These are phyloP conservation scores for Tuber umbilicatum DNA, from an alignment of 495 filamentous ascomycete genomes.

Conservation along the genomic window DNA sequence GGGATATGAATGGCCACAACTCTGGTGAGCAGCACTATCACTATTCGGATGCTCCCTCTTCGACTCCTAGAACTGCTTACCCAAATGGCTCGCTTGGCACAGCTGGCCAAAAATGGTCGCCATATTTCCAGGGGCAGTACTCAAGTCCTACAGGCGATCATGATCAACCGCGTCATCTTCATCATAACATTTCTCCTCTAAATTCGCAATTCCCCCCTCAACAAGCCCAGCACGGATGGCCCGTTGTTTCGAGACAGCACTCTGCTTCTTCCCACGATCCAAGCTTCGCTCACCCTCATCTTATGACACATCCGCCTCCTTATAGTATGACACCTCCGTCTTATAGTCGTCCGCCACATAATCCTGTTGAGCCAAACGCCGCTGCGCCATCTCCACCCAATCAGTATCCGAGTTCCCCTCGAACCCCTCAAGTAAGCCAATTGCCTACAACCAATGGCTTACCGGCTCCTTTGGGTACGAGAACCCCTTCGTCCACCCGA, in stretches of 20 bases:
- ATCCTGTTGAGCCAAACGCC: slow-evolving; percentile 37
- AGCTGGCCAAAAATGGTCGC: slow-evolving; percentile 26
- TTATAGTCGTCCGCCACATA: slow-evolving; percentile 37
- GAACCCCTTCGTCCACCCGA: slow-evolving; percentile 17
- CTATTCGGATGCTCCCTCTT: slow-evolving; percentile 26
- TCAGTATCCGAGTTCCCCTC: slow-evolving; percentile 37
- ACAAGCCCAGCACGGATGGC: slow-evolving; percentile 14
- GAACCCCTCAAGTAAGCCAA: slow-evolving; percentile 35
- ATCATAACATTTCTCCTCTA: slow-evolving; percentile 17
- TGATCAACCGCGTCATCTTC: slow-evolving; percentile 30
- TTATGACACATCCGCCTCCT: slow-evolving; percentile 28
- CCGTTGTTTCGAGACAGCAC: slow-evolving; percentile 23
- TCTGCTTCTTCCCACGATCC: slow-evolving; percentile 22
- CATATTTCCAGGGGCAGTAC: slow-evolving; percentile 14
- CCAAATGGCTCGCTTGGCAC: slow-evolving; percentile 13
- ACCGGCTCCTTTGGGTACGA: slow-evolving; percentile 9
- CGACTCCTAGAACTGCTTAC: slow-evolving; percentile 32
- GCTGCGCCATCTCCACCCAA: slow-evolving; percentile 39
- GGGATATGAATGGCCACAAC: slow-evolving; percentile 26
- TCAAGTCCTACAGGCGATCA: slow-evolving; percentile 23
- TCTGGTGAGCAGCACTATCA: slow-evolving; percentile 33
- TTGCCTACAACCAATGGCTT: slow-evolving; percentile 21
- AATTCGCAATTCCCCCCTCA: slow-evolving; percentile 14
- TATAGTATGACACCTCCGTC: slow-evolving; percentile 29
- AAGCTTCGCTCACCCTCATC: slow-evolving; percentile 32